A percentile compares a stretch with the other conserved stretches of the same genome.
Conservation (phyloP, 176 grass and related monocot species). For the Lolium multiflorum region DNA sequence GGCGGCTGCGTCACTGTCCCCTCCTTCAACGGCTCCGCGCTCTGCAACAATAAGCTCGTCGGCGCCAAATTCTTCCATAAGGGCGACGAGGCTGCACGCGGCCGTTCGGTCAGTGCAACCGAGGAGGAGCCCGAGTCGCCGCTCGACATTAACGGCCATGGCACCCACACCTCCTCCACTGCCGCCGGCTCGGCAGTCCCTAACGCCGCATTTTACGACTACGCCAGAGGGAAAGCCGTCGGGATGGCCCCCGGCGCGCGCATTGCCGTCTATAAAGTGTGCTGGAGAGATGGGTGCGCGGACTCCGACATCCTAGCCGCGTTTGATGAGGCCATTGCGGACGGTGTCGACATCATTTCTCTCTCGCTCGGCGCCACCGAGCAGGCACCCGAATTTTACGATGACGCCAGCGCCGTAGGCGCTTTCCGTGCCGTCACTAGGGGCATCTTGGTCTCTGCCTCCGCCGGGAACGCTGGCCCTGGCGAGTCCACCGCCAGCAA, state of each 20-base stretch:
- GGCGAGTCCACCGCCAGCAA: constrained; percentile 18
- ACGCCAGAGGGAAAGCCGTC: constrained; percentile 10
- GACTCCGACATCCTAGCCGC: constrained; percentile 42
- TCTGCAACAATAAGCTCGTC: constrained; percentile 57
- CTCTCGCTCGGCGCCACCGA: not conserved
- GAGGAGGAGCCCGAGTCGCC: constrained; percentile 38
- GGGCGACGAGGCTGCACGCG: not conserved
- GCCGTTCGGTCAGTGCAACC: not conserved
- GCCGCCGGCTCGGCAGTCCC: constrained; percentile 8
- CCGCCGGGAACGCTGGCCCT: constrained; percentile 47
- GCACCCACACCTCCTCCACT: constrained; percentile 53
- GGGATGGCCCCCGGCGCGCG: constrained; percentile 49
- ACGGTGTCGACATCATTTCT: constrained; percentile 41
- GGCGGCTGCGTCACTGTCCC: constrained; percentile 27
- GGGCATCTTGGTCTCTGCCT: constrained; percentile 40
- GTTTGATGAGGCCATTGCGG: constrained; percentile 33
- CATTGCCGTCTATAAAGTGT: constrained; percentile 46
- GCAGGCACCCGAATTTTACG: not conserved
- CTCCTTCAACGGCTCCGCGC: constrained; percentile 27
- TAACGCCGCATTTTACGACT: constrained; percentile 19
- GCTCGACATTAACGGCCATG: constrained; percentile 48
- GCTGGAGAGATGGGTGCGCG: constrained; percentile 35
- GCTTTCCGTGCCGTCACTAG: constrained; percentile 39
- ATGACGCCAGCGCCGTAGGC: constrained; percentile 36
- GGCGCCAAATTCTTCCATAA: constrained; percentile 37